These are phyloP conservation scores for Raphidocelis subcapitata DNA, from an alignment of 139 green algal species.

Conservation along the genomic window DNA sequence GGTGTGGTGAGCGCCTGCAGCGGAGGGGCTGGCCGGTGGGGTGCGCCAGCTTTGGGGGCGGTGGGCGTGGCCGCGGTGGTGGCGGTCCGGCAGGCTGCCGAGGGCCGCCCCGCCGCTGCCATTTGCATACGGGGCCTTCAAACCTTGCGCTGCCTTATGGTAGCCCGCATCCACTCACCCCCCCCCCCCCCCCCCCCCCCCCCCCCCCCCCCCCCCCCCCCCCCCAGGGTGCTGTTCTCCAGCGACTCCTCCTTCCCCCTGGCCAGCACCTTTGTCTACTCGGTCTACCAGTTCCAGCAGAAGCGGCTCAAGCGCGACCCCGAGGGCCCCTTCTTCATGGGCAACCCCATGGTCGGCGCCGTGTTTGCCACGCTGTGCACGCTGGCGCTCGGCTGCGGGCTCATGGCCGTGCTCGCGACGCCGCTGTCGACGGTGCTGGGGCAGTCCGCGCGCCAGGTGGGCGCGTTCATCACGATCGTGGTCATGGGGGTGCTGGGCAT, in stretches of 20 bases:
- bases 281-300: conserved; percentile 52
- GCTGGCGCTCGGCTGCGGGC: conserved; percentile 49
- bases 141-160: too few species aligned
- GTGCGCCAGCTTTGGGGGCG: too few species aligned
- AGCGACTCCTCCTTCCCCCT: conserved; percentile 54
- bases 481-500: conserved; percentile 58
- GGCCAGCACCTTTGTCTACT: conserved; percentile 48
- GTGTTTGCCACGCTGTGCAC: conserved; percentile 53
- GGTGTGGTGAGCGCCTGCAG: conserved; percentile 77
- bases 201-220: neutral
- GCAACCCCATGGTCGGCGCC: conserved; percentile 73
- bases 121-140: too few species aligned
- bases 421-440: conserved; percentile 39
- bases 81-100: too few species aligned
- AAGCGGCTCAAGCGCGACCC: conserved; percentile 50
- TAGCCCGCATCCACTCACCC: too few species aligned
- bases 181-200: too few species aligned
- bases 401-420: conserved; percentile 52
- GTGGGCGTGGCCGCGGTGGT: too few species aligned
- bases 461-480: conserved; percentile 61
- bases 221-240: conserved; percentile 45
- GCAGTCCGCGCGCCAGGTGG: conserved; percentile 45
- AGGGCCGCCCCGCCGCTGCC: too few species aligned
- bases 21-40: too few species aligned
- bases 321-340: conserved; percentile 69